Base-by-base conservation (phyloP, 768 basidiomycete genomes). In the Podaxis pistillaris region DNA sequence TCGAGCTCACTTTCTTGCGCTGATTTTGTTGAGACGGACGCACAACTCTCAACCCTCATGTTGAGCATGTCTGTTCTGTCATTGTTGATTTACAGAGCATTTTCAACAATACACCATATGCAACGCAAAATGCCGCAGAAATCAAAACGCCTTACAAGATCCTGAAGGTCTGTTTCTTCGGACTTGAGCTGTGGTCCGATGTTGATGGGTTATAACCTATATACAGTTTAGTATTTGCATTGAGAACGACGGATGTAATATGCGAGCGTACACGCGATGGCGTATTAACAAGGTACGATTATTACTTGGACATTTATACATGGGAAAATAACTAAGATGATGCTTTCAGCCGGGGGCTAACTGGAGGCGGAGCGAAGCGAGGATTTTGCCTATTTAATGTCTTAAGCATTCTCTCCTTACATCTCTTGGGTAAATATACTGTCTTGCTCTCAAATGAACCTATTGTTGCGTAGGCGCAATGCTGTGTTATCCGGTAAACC, bases 211-310 rank as follows among this genome's bases (percentile, higher is more conserved):
- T 33, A 33, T 33, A 33, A 33, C 33, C 33, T 33, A 33, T 9
- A 8, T 22, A 6, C 19, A 61, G 60, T 61, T 61, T 24, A 30
- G 6, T 53, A 53, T 61, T 1, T 61, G 60, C 22, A 61, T 61
- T 24, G 36, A 40, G 13, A 37, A 37, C 19, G 60, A 53, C n/a
- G 60, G 52, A 41, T 17, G 22, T 3, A 53, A 61, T 19, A 30
- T 61, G 12, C 53, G 40, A 33, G 60, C 60, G 8, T 53, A 40
- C 37, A 17, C 52, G 9, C 36, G 51, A 11, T 61, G 60, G 60
- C 33, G 33, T 47, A 30, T n/a, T 17, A 52, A 30, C n/a, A 36
- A 56, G 56, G 26, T 46, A 44, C n/a, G 13, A 44, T 19, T n/a
- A 46, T 19, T n/a, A 19, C 44, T 19, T 19, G 7, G 19, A 46